Base-by-base conservation (phyloP, 2,329 filamentous ascomycete species). In the Alternaria novae-zelandiae region DNA sequence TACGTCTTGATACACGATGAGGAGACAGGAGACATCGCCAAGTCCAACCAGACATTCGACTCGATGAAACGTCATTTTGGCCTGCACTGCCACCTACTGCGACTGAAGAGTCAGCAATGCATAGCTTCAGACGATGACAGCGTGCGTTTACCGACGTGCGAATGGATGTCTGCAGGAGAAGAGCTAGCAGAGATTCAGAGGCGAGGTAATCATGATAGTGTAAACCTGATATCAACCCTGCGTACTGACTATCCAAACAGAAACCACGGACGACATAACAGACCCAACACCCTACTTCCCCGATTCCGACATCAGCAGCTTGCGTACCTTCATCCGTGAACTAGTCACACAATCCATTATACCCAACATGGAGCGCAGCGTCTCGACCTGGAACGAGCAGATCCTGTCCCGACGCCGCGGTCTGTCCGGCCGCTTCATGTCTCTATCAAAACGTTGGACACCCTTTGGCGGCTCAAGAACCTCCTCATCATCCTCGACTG, bases 21-120 rank as follows among this genome's bases (percentile, higher is more conserved):
- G 81, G 96, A 99, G 76, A 89, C 89, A 65, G 95, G 97, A 75
- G 94, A 99, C 77, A 97, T 98, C 65, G 88, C 89, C 41, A 91
- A 94, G 80, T 97, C 94, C 12, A 95, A 95, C 79, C 88, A 89
- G 17, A 84, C 98, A 26, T 99, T 97, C 79, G 96, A 99, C 72
- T 93, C 97, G 79, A 99, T 99, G 96, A 99, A 98, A 81, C 89
- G 96, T n/a, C 93, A 97, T 81, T 93, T 99, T 68, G 96, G 96
- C 2, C 84, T 98, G 51, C 94, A 99, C 80, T 99, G 96, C 77
- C 96, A 99, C 80, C 85, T 99, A 11, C 84, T 99, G 32, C 86
- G 96, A 67, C 83, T 99, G 54, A 88, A 95, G 70, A 96, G 93
- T 73, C 91, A 89, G 41, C 91, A 94, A 76, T 95, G 93, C 78